These are phyloP conservation scores for Fusarium falciforme DNA, from an alignment of 2,329 filamentous ascomycete species.

Conservation along the genomic window DNA sequence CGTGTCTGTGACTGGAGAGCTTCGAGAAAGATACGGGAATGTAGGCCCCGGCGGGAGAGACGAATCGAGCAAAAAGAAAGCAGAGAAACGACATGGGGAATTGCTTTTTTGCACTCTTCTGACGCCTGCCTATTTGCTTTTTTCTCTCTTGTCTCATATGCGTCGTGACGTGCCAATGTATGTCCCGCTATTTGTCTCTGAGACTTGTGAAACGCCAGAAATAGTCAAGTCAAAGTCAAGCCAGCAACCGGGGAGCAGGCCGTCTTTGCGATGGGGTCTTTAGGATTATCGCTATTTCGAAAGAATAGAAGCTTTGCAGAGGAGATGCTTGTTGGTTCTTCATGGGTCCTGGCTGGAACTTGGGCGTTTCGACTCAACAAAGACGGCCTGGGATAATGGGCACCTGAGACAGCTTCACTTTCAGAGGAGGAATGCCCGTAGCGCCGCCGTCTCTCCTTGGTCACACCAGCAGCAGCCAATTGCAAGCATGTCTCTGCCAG, in stretches of 20 bases:
- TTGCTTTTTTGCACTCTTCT: slow-evolving; percentile 5
- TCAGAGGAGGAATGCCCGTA: slow-evolving; percentile 11
- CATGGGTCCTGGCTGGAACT: slow-evolving; percentile 2
- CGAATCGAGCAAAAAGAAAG: background rate
- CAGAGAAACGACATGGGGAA: background rate
- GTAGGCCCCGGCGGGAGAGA: background rate
- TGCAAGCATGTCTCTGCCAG: slow-evolving; percentile 5
- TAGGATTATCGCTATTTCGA: background rate
- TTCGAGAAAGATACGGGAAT: slow-evolving; percentile 30
- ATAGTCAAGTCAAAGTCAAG: slow-evolving; percentile 10
- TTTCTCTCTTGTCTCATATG: slow-evolving; percentile 21
- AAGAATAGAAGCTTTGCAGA: slow-evolving; percentile 5
- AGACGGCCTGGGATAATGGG: slow-evolving; percentile 5
- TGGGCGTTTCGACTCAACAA: slow-evolving; percentile 12
- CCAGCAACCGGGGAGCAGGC: slow-evolving; percentile 31
- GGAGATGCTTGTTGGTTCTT: slow-evolving; percentile 1
- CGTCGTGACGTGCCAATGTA: slow-evolving; percentile 22
- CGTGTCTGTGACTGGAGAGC: slow-evolving; percentile 11
- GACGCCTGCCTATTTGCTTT: background rate
- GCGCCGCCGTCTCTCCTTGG: slow-evolving; percentile 10
- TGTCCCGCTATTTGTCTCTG: slow-evolving; percentile 28
- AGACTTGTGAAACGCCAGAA: slow-evolving; percentile 11
- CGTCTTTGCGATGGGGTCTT: slow-evolving; percentile 1
- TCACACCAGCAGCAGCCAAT: slow-evolving; percentile 7
- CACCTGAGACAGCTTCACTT: slow-evolving; percentile 24